Base-by-base conservation (phyloP, 192 early-diverging fungal genomes). In the Backusella westeae region DNA sequence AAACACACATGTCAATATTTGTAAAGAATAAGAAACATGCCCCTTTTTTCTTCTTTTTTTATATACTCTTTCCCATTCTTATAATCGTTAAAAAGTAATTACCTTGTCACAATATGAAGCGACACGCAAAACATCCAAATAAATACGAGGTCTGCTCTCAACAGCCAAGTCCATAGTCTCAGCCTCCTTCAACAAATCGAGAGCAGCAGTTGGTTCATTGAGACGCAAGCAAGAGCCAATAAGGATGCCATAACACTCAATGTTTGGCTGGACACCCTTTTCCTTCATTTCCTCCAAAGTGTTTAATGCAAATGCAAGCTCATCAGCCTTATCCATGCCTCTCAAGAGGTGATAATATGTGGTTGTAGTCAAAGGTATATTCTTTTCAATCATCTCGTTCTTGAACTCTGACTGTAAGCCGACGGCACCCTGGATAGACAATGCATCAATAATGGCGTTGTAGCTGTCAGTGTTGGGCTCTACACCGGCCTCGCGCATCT, bases 91-190 rank as follows among this genome's bases (percentile, higher is more conserved):
- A 10, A 41, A 41, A n/a, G 32, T 23, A 19, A 73, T 67, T 80
- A 85, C 81, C 75, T 78, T 34, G 12, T 85, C 82, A 59, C 84
- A 78, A 29, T 76, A 75, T 12, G 87, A 85, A 14, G 78, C 82
- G 0, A 63, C 80, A 15, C 85, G 78, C 77, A 88, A 67, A 1
- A 86, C 70, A 77, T 84, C 78, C 21, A 79, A 67, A 17, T 78
- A 83, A 26, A 86, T 80, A 21, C 76, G 71, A 17, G 85, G 73
- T 7, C 80, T 72, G n/a, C 80, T 79, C 0, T 71, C 70, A 1
- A 84, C 67, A 2, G 83, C 72, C 32, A 83, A 72, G 29, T 79
- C 66, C 35, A 80, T 42, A 15, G 77, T 73, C 39, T 86, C 84
- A 3, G 82, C 85, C 73, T 86, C 80, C 44, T 83, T 85, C 34